Evolutionary conservation across 2,329 filamentous ascomycete genomes (phyloP).

Genomic region (Phyllosticta paracitricarpa): DNA sequence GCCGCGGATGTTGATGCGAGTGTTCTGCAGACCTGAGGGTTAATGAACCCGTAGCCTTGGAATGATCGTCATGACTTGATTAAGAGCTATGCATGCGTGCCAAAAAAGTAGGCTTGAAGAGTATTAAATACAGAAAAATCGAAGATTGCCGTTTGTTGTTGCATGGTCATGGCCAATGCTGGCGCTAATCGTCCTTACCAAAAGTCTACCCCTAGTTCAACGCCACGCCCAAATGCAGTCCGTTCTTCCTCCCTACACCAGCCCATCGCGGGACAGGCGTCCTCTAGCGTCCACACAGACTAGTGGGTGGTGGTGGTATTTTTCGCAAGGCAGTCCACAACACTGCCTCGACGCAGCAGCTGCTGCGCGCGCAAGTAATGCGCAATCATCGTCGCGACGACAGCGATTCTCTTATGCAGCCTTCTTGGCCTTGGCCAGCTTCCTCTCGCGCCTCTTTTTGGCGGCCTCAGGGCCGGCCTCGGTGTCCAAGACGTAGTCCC

Average conservation of each 20-base stretch:
- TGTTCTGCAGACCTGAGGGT: no score
- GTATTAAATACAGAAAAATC: no score
- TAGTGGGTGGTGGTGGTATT: neutral
- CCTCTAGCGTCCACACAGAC: neutral
- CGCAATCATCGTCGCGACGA: neutral
- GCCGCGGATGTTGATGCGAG: no score
- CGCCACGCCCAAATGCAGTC: neutral
- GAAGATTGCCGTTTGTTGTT: no score
- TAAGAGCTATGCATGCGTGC: no score
- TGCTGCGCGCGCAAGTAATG: neutral
- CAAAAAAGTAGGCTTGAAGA: no score
- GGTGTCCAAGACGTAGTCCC: slow-evolving; percentile 90
- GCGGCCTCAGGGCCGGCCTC: slow-evolving; percentile 82
- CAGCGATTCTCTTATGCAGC: slow-evolving; percentile 23
- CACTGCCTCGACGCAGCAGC: neutral
- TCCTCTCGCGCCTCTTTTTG: slow-evolving; percentile 72
- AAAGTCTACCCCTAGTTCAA: neutral
- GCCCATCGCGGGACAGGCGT: neutral
- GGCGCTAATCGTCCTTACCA: neutral
- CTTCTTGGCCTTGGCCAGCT: slow-evolving; percentile 60
- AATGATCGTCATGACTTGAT: no score
- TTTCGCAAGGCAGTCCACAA: neutral
- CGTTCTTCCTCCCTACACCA: neutral
- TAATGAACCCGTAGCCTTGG: no score
- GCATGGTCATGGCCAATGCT: neutral